Conservation (phyloP, 1,139 yeast genomes). For the Meyerozyma smithsonii region DNA sequence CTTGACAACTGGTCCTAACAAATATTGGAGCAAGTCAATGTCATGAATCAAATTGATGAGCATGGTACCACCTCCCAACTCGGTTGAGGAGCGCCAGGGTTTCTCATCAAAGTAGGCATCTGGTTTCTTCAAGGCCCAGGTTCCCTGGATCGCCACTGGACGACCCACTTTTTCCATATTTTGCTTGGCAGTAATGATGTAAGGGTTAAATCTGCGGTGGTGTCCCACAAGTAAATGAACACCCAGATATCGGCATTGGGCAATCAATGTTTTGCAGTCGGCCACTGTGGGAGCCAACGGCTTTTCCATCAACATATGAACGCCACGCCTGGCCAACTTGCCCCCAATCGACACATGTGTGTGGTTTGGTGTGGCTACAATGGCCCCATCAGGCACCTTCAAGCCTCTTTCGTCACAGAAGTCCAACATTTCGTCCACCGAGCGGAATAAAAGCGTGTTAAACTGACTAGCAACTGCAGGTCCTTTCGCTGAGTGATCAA, state of each 20-base stretch:
- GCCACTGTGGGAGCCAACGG: constrained; percentile 36
- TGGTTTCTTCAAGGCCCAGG: constrained; percentile 38
- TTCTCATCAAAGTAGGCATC: constrained; percentile 31
- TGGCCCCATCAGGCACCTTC: constrained; percentile 37
- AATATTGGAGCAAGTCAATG: constrained; percentile 37
- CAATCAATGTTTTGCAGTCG: constrained; percentile 31
- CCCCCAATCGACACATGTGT: constrained; percentile 33
- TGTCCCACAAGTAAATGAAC: constrained; percentile 39
- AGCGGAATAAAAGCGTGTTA: constrained; percentile 22
- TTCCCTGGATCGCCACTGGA: constrained; percentile 36
- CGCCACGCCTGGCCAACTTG: constrained; percentile 30
- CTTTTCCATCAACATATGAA: constrained; percentile 37
- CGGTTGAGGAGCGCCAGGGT: constrained; percentile 34
- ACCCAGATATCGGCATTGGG: constrained; percentile 19
- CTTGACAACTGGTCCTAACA: constrained; percentile 34
- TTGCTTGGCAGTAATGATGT: constrained; percentile 31
- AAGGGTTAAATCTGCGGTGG: constrained; percentile 42
- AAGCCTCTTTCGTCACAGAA: constrained; percentile 21
- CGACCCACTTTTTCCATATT: constrained; percentile 27
- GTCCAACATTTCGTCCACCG: constrained; percentile 23
- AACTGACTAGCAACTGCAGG: constrained; percentile 26
- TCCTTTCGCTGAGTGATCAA: constrained; percentile 38
- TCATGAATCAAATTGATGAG: constrained; percentile 41
- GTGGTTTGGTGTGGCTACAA: constrained; percentile 40
- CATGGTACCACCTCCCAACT: constrained; percentile 37